These are phyloP conservation scores for Lentinula edodes DNA, from an alignment of 768 basidiomycete species.

Conservation along the genomic window DNA sequence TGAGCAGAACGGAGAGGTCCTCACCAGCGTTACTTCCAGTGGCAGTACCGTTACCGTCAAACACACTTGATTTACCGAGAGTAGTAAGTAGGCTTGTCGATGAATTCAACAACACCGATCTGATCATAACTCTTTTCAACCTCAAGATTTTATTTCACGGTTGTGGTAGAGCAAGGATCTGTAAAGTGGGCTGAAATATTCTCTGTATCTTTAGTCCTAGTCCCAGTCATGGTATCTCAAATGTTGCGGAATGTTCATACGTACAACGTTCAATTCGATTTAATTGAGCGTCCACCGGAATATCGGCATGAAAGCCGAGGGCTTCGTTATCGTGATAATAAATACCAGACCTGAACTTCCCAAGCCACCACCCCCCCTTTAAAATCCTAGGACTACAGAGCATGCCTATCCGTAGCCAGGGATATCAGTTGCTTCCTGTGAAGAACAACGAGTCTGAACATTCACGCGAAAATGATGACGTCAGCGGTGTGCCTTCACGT, in stretches of 20 bases:
- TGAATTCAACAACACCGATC: too few relatives aligned
- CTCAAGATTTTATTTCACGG: too few relatives aligned
- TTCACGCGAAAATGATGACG: neutral
- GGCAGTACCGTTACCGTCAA: slow-evolving; percentile 8
- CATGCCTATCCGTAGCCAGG: neutral
- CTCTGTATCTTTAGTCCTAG: too few relatives aligned
- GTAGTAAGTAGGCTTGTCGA: too few relatives aligned
- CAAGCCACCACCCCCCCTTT: neutral
- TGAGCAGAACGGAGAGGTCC: slow-evolving; percentile 23
- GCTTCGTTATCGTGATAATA: neutral
- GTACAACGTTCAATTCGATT: too few relatives aligned
- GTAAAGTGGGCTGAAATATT: too few relatives aligned
- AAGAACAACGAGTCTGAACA: neutral
- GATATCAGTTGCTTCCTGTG: neutral
- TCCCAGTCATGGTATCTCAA: too few relatives aligned
- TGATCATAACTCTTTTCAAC: too few relatives aligned
- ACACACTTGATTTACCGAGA: neutral
- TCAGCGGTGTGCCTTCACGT: neutral
- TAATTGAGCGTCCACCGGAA: too few relatives aligned
- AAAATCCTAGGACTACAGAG: neutral
- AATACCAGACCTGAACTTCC: neutral
- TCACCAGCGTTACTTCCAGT: slow-evolving; percentile 22
- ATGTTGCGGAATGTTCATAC: too few relatives aligned
- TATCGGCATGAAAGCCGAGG: too few relatives aligned
- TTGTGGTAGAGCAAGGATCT: too few relatives aligned